Evolutionary conservation across 306 rosid species (phyloP).

Genomic region (Corylus americana): DNA sequence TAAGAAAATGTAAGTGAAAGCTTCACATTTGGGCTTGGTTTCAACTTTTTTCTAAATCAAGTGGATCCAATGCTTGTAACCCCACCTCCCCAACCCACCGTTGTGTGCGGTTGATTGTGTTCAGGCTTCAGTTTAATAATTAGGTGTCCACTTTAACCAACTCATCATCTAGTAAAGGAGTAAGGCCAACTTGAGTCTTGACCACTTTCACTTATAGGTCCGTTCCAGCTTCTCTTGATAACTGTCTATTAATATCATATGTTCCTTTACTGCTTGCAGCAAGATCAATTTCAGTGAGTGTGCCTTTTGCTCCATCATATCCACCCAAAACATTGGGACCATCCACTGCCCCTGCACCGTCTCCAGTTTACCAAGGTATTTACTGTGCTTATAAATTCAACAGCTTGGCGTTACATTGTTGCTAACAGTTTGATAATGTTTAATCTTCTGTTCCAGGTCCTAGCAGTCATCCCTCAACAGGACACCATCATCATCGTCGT

Average conservation of each 20-base stretch:
- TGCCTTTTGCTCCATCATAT: constrained; percentile 49
- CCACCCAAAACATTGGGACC: constrained; percentile 33
- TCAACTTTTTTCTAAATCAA: neutral
- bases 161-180: neutral
- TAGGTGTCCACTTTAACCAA: neutral
- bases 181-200: neutral
- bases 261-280: constrained; percentile 51
- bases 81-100: neutral
- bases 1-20: neutral
- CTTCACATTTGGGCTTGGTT: neutral
- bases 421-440: constrained; percentile 24
- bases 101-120: neutral
- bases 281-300: constrained; percentile 41
- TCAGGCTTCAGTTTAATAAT: neutral
- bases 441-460: constrained; percentile 49
- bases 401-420: constrained; percentile 6
- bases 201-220: constrained; percentile 12
- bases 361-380: constrained; percentile 60
- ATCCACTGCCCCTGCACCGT: constrained; percentile 51
- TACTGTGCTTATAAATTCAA: constrained; percentile 4
- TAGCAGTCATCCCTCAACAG: constrained; percentile 31
- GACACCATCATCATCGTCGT: constrained; percentile 21
- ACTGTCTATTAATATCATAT: neutral
- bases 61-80: neutral
- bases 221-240: constrained; percentile 10